These are phyloP conservation scores for Fusarium subglutinans DNA, from an alignment of 2,329 filamentous ascomycete species.

Conservation along the genomic window DNA sequence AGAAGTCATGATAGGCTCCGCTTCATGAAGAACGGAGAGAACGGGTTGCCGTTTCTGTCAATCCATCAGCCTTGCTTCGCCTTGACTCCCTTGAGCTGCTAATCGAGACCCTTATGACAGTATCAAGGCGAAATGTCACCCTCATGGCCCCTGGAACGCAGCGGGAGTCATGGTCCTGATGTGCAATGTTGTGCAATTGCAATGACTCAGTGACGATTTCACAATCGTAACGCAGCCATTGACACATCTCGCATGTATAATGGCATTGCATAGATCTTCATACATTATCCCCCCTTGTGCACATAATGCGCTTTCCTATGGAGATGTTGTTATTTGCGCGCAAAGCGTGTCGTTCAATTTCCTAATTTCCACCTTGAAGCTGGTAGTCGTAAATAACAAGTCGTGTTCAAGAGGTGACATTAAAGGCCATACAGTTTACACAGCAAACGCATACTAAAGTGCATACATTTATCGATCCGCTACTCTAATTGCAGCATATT, in stretches of 20 bases:
- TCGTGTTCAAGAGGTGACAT: constrained; percentile 1
- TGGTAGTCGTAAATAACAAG: constrained; percentile 7
- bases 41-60: constrained; percentile 26
- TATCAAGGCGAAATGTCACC: constrained; percentile 7
- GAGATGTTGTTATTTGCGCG: constrained; percentile 24
- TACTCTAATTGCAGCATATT: constrained; percentile 14
- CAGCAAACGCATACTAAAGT: constrained; percentile 2
- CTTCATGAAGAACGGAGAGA: not conserved
- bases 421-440: constrained; percentile 7
- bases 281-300: constrained; percentile 5
- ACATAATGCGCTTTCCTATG: not conserved
- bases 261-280: constrained; percentile 20
- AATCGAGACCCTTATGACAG: constrained; percentile 1
- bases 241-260: constrained; percentile 1
- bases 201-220: constrained; percentile 17
- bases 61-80: constrained; percentile 13
- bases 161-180: not conserved
- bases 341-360: constrained; percentile 30
- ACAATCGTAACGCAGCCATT: constrained; percentile 3
- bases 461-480: constrained; percentile 22
- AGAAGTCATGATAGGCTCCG: constrained; percentile 12
- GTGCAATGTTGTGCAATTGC: constrained; percentile 4
- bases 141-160: constrained; percentile 5
- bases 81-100: not conserved
- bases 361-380: constrained; percentile 10